Base-by-base conservation (phyloP, 2,329 filamentous ascomycete genomes). In the Colletotrichum sp. region DNA sequence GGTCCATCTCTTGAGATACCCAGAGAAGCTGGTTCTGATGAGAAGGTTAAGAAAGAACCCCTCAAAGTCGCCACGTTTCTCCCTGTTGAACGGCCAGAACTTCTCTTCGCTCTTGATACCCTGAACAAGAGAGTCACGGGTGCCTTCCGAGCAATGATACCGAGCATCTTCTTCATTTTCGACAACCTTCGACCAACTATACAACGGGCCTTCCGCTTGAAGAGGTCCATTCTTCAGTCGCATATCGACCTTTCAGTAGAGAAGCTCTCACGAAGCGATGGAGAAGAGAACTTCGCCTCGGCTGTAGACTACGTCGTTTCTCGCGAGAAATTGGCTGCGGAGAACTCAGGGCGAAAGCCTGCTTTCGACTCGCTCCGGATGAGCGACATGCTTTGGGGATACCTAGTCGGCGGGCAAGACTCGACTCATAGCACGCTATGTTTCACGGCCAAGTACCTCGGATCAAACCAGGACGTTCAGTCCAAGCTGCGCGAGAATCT, bases 391-490 rank as follows among this genome's bases (percentile, higher is more conserved):
- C 34, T 70, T 2, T 64, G 34, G 68, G 82, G 81, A 0, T 82
- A 79, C 18, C 28, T 83, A 1, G 65, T 81, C 6, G 80, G 74
- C 18, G 81, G 81, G 0, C 80, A 81, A n/a, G 80, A 83, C 12
- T 79, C 81, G 2, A 80, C 80, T 1, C 66, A 71, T 12, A 76
- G 75, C 18, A 75, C 78, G 5, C 65, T 81, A 1, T 82, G 79
- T 44, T 82, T 79, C 77, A 76, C 78, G 2, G 74, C 79, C 44
- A 83, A 83, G 70, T 78, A 80, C 49, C 80, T 83, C 71, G 71
- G 78, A 4, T 49, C 72, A 3, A 68, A 81, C 16, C 81, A 79
- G 44, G 44, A 52, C 10, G 12, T 52, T 4, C 44, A 52, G 10
- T 52, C n/a, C n/a, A 52, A 21, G 44, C 1, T 52, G n/a, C 44